Percentiles rank a stretch among this genome's conserved stretches.
Evolutionary conservation across 768 basidiomycete species (phyloP).

Genomic region (Phylloporus arenicola): DNA sequence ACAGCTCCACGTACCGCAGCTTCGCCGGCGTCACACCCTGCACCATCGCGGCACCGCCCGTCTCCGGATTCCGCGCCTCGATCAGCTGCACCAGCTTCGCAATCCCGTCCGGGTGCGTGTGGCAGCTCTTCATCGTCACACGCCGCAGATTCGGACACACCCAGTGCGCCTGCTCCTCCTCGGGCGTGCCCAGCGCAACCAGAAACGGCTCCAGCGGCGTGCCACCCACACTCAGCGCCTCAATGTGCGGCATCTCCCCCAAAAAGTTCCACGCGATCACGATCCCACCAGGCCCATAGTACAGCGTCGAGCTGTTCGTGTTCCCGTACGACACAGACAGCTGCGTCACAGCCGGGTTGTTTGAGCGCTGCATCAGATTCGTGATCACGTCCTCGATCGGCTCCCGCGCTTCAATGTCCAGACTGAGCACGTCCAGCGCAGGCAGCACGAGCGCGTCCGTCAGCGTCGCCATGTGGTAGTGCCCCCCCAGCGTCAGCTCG

Average conservation of each 20-base stretch:
- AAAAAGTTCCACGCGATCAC: constrained; percentile 68
- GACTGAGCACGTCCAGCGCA: constrained; percentile 47
- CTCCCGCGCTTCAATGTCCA: constrained; percentile 74
- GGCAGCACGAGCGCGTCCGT: constrained; percentile 60
- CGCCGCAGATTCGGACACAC: constrained; percentile 57
- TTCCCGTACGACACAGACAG: constrained; percentile 61
- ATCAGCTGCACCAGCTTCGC: constrained; percentile 67
- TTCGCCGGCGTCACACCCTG: constrained; percentile 48
- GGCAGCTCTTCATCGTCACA: constrained; percentile 60
- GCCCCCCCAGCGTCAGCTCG: constrained; percentile 57
- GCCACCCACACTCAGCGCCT: constrained; percentile 57
- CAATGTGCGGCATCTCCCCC: constrained; percentile 50
- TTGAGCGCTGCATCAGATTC: constrained; percentile 54
- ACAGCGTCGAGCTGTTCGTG: constrained; percentile 38
- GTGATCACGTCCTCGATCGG: constrained; percentile 68
- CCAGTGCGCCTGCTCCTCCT: constrained; percentile 57
- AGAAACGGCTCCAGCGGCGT: constrained; percentile 63
- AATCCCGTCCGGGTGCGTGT: constrained; percentile 59
- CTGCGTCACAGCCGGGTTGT: constrained; percentile 49
- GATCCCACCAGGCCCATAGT: constrained; percentile 53
- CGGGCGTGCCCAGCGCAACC: constrained; percentile 50
- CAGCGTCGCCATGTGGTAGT: constrained; percentile 57
- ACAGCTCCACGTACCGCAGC: constrained; percentile 54
- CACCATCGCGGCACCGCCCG: constrained; percentile 30
- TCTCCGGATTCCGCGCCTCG: constrained; percentile 63